Conservation (phyloP, 2,329 filamentous ascomycete species). For the Diaporthe eres region DNA sequence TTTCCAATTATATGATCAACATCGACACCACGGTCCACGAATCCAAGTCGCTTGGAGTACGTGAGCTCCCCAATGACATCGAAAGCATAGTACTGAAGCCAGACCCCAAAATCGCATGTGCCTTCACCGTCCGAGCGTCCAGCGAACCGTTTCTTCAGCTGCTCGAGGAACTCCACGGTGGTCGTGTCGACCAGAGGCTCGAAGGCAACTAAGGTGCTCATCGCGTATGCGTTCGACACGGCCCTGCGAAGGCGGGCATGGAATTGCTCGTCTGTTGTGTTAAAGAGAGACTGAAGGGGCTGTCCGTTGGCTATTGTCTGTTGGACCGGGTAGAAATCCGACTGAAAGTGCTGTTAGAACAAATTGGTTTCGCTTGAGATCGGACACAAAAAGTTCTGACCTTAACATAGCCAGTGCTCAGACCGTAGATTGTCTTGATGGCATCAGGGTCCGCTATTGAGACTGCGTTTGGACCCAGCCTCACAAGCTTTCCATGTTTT, state of each 20-base stretch:
- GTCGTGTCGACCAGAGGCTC: conserved; percentile 46
- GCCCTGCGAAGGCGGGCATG: conserved; percentile 45
- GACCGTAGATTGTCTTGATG: conserved; percentile 40
- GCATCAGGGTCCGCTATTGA: conserved; percentile 37
- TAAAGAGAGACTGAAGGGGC: conserved; percentile 45
- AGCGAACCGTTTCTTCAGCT: conserved; percentile 44
- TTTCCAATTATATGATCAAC: conserved; percentile 20
- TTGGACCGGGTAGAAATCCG: conserved; percentile 45
- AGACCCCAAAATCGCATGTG: conserved; percentile 8
- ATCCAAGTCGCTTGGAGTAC: conserved; percentile 15
- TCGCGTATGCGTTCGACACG: conserved; percentile 45
- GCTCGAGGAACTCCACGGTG: conserved; percentile 47
- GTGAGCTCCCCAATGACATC: conserved; percentile 26
- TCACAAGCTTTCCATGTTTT: conserved; percentile 38
- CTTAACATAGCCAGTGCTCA: conserved; percentile 35
- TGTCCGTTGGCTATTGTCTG: conserved; percentile 43
- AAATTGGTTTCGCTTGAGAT: no score
- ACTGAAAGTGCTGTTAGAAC: conserved; percentile 26
- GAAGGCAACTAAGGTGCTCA: conserved; percentile 46
- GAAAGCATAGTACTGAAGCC: conserved; percentile 32
- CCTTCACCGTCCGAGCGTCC: background rate
- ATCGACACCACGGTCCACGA: conserved; percentile 15
- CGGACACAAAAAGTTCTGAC: background rate
- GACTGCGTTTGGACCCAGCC: conserved; percentile 41
- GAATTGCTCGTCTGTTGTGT: conserved; percentile 45